A percentile compares a stretch with the other conserved stretches of the same genome.
Evolutionary conservation across 1,284 basidiomycete species (phyloP).

Genomic region (Rhodotorula sp.): DNA sequence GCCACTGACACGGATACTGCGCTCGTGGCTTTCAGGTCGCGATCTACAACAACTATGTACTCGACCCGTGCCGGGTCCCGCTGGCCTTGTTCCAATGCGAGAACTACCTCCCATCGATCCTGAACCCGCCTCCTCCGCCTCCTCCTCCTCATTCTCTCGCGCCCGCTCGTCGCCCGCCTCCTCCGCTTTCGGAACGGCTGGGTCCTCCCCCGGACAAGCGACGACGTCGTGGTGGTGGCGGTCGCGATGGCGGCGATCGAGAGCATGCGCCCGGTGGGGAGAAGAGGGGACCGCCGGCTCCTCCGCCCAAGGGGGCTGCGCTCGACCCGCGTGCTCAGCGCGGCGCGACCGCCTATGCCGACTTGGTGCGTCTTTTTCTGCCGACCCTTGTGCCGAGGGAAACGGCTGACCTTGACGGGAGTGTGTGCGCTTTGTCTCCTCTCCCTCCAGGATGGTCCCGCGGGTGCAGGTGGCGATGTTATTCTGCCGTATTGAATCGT

Average conservation of each 20-base stretch:
- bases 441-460: constrained; percentile 18
- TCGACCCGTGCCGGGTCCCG: constrained; percentile 83
- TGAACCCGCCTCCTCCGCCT: constrained; percentile 7
- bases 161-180: background rate
- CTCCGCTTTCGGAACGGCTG: constrained; percentile 23
- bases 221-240: constrained; percentile 1
- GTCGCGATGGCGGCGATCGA: background rate
- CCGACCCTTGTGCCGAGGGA: too few species aligned
- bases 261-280: background rate
- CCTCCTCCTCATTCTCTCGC: background rate
- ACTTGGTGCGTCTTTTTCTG: constrained; percentile 22
- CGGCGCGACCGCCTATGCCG: constrained; percentile 33
- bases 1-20: background rate
- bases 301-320: constrained; percentile 31
- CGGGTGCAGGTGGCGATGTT: constrained; percentile 16
- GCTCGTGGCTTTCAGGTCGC: constrained; percentile 59
- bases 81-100: constrained; percentile 13
- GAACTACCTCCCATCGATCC: constrained; percentile 28
- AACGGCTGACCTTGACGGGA: background rate
- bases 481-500: constrained; percentile 28
- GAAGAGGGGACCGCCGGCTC: constrained; percentile 26
- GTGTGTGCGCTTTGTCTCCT: too few species aligned
- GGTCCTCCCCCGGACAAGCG: constrained; percentile 12
- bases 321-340: constrained; percentile 35
- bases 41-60: constrained; percentile 87